Percentiles rank a stretch among this genome's conserved stretches.
These are phyloP conservation scores for Amaranthus hypochondriacus DNA, from an alignment of 148 eudicot species.

Conservation along the genomic window DNA sequence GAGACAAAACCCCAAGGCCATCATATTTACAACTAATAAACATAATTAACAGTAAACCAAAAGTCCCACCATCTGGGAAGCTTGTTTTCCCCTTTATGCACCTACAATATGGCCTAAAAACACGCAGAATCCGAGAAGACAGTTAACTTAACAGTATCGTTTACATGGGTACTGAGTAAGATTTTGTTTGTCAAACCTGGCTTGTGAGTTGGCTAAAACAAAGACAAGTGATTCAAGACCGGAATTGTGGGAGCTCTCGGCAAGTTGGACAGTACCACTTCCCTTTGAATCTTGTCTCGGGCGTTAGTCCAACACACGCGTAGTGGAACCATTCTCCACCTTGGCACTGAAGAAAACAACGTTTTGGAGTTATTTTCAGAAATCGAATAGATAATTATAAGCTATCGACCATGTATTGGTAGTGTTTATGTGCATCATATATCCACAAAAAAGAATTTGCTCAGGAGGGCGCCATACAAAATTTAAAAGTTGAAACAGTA, in stretches of 20 bases:
- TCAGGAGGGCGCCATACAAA: neutral
- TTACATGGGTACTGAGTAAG: neutral
- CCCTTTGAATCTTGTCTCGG: constrained; percentile 89
- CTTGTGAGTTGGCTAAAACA: neutral
- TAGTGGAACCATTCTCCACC: constrained; percentile 99
- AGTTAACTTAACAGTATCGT: neutral
- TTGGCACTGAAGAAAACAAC: constrained; percentile 63
- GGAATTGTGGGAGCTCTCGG: constrained; percentile 53
- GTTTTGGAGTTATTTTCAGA: neutral
- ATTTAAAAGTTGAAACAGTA: neutral
- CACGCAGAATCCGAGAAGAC: neutral
- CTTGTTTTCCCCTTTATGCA: neutral
- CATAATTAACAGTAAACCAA: neutral
- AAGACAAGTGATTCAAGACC: constrained; percentile 10
- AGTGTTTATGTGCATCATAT: neutral
- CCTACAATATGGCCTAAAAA: neutral
- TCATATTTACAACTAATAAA: neutral
- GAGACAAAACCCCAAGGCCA: neutral
- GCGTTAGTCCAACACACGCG: constrained; percentile 87
- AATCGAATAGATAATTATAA: neutral
- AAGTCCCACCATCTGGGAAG: neutral
- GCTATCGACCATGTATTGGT: neutral
- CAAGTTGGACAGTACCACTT: constrained; percentile 99
- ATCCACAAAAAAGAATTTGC: neutral
- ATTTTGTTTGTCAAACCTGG: neutral